A percentile compares a stretch with the other conserved stretches of the same genome.
phyloP scores from a whole-genome alignment of 208 protist genomes.

The Wallacemonas sp. region DNA sequence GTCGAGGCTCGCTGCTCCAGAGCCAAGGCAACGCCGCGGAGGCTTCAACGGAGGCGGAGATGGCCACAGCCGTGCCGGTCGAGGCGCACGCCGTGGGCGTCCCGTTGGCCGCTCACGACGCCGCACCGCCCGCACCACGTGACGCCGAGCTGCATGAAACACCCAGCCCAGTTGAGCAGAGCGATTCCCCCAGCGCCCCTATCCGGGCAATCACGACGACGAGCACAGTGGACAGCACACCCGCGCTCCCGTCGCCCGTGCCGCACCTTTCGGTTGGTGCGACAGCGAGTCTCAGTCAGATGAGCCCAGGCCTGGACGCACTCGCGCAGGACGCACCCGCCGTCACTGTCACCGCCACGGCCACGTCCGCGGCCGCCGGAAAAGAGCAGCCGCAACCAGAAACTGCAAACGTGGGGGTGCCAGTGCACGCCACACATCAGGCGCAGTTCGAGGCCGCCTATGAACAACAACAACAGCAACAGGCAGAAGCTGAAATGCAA shows the following conservation, averaged over 20 bases:
- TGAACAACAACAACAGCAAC: not conserved
- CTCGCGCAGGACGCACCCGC: not conserved
- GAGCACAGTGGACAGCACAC: not conserved
- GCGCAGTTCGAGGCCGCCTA: not conserved
- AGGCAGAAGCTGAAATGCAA: not conserved
- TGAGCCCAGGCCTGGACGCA: not conserved
- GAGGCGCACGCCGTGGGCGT: not conserved
- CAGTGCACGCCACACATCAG: no score
- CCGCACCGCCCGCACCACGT: not conserved
- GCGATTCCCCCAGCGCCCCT: not conserved
- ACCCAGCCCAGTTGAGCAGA: not conserved
- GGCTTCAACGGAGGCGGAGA: not conserved
- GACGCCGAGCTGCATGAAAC: not conserved
- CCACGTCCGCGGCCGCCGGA: not conserved
- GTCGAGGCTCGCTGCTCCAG: not conserved
- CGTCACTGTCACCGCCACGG: not conserved
- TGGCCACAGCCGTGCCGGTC: not conserved
- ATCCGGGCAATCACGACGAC: not conserved
- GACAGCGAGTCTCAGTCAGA: conserved; percentile 2
- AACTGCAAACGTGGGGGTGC: no score
- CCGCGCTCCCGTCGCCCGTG: conserved; percentile 4
- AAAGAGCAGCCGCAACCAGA: no score
- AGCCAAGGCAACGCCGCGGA: not conserved
- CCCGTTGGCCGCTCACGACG: not conserved
- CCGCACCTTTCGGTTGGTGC: not conserved